Evolutionary conservation across 2,329 filamentous ascomycete species (phyloP).

Genomic region (Monosporascus sp.): DNA sequence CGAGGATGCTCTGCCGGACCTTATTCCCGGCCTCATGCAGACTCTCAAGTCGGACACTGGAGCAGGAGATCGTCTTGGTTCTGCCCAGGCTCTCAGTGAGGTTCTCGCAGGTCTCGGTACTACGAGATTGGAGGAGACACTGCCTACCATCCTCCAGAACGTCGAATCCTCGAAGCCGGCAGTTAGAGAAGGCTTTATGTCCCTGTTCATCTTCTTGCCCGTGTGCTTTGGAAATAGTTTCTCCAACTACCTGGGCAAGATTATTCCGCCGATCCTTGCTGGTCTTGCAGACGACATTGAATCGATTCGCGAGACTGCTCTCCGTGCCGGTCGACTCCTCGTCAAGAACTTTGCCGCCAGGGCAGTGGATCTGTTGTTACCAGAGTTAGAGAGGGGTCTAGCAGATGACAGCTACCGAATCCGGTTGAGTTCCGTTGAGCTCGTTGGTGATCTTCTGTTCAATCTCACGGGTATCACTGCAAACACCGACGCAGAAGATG

Average conservation of each 20-base stretch:
- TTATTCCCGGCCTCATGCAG: constrained; percentile 95
- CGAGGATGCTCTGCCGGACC: constrained; percentile 91
- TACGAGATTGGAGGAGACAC: constrained; percentile 83
- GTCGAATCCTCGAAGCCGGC: constrained; percentile 85
- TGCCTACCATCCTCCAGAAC: constrained; percentile 94
- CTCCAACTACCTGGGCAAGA: constrained; percentile 87
- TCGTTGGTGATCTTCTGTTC: constrained; percentile 94
- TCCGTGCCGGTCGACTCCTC: constrained; percentile 85
- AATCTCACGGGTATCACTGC: constrained; percentile 92
- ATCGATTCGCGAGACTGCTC: constrained; percentile 92
- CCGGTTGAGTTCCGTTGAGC: constrained; percentile 93
- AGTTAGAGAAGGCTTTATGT: constrained; percentile 98
- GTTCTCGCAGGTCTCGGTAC: constrained; percentile 94
- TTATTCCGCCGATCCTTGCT: constrained; percentile 90
- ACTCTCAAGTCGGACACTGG: constrained; percentile 96
- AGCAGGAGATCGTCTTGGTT: constrained; percentile 91
- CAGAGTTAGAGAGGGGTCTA: constrained; percentile 90
- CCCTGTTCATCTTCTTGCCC: constrained; percentile 96
- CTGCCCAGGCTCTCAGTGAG: constrained; percentile 92
- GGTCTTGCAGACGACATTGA: constrained; percentile 95
- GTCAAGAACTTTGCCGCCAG: constrained; percentile 98
- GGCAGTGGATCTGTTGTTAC: constrained; percentile 87
- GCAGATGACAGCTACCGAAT: constrained; percentile 98
- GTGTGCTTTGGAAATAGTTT: constrained; percentile 99
- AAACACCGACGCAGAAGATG: constrained; percentile 68